Evolutionary conservation across 2,329 filamentous ascomycete species (phyloP), one percentile per base, ranked within the genome.

Genomic region (Cordyceps militaris): DNA sequence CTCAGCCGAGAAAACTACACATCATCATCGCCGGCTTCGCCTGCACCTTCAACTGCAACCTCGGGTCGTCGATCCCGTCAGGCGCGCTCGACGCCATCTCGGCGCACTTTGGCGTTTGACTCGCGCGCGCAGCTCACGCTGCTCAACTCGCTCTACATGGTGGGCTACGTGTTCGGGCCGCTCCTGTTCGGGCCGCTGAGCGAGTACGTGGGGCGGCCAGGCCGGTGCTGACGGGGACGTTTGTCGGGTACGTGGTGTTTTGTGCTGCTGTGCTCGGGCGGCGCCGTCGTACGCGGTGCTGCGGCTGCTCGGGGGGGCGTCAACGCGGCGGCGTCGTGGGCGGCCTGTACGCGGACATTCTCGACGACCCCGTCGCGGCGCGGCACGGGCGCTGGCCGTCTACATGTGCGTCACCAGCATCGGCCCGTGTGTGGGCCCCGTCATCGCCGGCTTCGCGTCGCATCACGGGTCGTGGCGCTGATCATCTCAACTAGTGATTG

Each of bases 391-490:
- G n/a, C 65, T 71, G 32, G 66, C 69, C 10, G 59, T 71, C 3
- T 72, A 72, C 65, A 71, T 71, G 69, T 64, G 63, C 7, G 62
- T 71, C 42, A 72, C 70, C 8, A 70, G 65, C 2, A 58, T 65
- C 4, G 69, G 67, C 0, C 69, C 69, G 5, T 73, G 80, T 1
- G 65, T 81, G 1, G 79, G 79, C 0, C 79, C 79, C 1, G 74
- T 81, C 13, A 73, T 80, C 21, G 79, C 78, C 14, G 79, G 78
- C 0, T 81, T 80, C 63, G 63, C 79, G 0, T 71, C 79, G 3
- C 71, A 75, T 76, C 75, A 2, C 63, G 71, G 0, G 81, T 81
- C 62, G 73, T 80, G 60, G 74, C 78, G 1, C 74, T 81, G 55
- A 71, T 76, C 3, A 81, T 80, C 59, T 75, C 78, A 19, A 74